Evolutionary conservation across 2,329 filamentous ascomycete genomes (phyloP).

Genomic region (Colletotrichum lini): DNA sequence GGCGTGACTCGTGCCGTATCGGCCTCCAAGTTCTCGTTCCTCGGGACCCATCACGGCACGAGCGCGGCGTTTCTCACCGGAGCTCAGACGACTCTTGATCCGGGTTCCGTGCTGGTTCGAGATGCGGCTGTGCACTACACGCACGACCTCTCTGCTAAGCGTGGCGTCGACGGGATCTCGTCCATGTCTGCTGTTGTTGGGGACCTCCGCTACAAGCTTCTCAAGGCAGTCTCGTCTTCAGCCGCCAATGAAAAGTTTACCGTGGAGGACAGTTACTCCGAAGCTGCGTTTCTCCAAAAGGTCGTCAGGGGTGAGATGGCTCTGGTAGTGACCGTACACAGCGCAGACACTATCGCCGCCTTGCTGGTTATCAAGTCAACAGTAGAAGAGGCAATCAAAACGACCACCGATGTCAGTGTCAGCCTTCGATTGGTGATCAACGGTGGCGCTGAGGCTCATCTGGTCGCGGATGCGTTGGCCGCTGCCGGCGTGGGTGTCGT

Average conservation of each 20-base stretch:
- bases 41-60: conserved; percentile 66
- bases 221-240: conserved; percentile 61
- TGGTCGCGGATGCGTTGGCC: conserved; percentile 72
- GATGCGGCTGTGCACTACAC: conserved; percentile 73
- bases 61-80: conserved; percentile 71
- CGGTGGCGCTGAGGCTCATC: conserved; percentile 74
- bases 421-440: conserved; percentile 68
- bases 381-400: conserved; percentile 61
- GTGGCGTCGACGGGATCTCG: conserved; percentile 51
- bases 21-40: conserved; percentile 62
- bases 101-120: conserved; percentile 65
- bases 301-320: conserved; percentile 68
- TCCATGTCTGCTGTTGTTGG: conserved; percentile 70
- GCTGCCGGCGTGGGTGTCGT: conserved; percentile 71
- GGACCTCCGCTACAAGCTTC: conserved; percentile 66
- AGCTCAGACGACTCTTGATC: conserved; percentile 60
- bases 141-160: conserved; percentile 63
- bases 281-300: conserved; percentile 64
- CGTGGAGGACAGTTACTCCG: conserved; percentile 61
- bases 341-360: conserved; percentile 74
- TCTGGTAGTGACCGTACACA: conserved; percentile 72
- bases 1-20: conserved; percentile 73
- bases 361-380: conserved; percentile 70
- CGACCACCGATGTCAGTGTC: not conserved
- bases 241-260: conserved; percentile 51